A percentile compares a stretch with the other conserved stretches of the same genome.
phyloP scores from a whole-genome alignment of 345 rosid species.

The Lepidium africanum region DNA sequence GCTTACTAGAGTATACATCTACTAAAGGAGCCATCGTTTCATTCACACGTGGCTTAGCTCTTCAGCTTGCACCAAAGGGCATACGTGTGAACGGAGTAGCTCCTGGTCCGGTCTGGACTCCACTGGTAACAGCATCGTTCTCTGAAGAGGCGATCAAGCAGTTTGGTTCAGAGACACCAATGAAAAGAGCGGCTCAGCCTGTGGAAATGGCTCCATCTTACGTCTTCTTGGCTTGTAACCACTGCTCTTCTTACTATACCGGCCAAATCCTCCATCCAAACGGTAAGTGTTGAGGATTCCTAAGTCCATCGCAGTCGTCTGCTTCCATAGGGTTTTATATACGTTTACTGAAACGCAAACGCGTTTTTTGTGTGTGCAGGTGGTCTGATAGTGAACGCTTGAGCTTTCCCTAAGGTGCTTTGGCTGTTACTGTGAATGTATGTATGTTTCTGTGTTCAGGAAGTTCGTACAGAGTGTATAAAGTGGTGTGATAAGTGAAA shows the following conservation, averaged over 20 bases:
- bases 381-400: constrained; percentile 27
- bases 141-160: constrained; percentile 36
- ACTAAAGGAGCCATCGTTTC: constrained; percentile 78
- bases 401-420: neutral
- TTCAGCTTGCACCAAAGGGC: constrained; percentile 51
- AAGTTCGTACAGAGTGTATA: neutral
- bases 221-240: constrained; percentile 69
- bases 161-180: constrained; percentile 52
- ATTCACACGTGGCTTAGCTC: constrained; percentile 65
- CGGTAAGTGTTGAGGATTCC: constrained; percentile 25
- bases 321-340: neutral
- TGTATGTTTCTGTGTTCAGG: neutral
- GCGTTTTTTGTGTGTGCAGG: constrained; percentile 17
- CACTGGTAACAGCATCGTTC: constrained; percentile 56
- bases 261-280: constrained; percentile 85
- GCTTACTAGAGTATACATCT: constrained; percentile 58
- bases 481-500: neutral
- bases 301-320: neutral
- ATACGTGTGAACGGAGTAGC: constrained; percentile 71
- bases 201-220: constrained; percentile 60
- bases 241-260: constrained; percentile 71
- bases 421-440: neutral
- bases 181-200: constrained; percentile 83
- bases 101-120: constrained; percentile 88
- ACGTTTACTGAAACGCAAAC: neutral